Base-by-base conservation (phyloP, 768 basidiomycete species). In the Tulasnella sp. region DNA sequence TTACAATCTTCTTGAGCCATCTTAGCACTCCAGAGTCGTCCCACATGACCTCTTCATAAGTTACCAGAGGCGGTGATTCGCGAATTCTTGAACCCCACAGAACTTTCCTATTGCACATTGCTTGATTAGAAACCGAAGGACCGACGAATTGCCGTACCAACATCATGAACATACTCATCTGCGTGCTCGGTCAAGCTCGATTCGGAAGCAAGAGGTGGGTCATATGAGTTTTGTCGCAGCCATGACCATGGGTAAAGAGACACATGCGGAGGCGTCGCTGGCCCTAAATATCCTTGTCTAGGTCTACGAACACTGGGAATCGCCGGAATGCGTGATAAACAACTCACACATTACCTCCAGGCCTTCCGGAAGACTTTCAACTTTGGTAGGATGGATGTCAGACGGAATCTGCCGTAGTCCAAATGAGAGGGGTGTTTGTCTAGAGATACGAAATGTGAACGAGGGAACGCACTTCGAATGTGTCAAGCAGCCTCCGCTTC, bases 221-320 rank as follows among this genome's bases (percentile, higher is more conserved):
- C 93, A 82, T 96, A 97, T 5, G 94, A 91, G 79, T 94, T 90
- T 79, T 84, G 83, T 81, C 87, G 87, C 4, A 98, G 87, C 92
- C 95, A 97, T 48, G 89, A 85, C 92, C 94, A 95, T 0, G 96
- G 95, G 82, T 94, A 98, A 73, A 91, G 80, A 0, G 95, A 96
- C n/a, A 87, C 84, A 82, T 98, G 96, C 1, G 87, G 85, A 73
- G 88, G 85, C 15, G 88, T 84, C 2, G 88, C 88, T 5, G 88
- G 89, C 89, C 90, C 89, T 91, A 79, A 13, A 46, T 35, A 77
- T 20, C 26, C 51, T 71, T 69, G 70, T 42, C 13, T 75, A 69
- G 15, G 70, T 55, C 37, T n/a, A 71, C 26, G 61, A 69, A n/a
- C 69, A 77, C 57, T 20, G 73, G 26, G 40, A 10, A 26, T 18